These are phyloP conservation scores for Aspergillus versicolor DNA, from an alignment of 2,329 filamentous ascomycete genomes.

Conservation along the genomic window DNA sequence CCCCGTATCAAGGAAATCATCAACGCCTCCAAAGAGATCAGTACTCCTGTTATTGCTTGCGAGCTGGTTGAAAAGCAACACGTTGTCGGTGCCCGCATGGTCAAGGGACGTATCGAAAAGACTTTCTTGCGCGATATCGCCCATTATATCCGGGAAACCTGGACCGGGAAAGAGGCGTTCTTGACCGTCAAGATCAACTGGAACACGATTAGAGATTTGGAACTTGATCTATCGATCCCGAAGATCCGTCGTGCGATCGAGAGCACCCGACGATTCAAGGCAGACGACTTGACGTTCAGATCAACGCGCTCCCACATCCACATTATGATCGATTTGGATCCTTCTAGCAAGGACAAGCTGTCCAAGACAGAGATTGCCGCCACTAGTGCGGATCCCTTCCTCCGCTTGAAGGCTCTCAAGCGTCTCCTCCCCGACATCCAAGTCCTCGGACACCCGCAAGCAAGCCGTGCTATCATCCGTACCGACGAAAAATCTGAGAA, in stretches of 20 bases:
- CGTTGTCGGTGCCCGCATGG: conserved; percentile 79
- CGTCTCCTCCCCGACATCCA: conserved; percentile 78
- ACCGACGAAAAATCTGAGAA: conserved; percentile 69
- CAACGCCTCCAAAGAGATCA: conserved; percentile 92
- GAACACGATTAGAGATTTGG: conserved; percentile 73
- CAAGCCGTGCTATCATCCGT: conserved; percentile 83
- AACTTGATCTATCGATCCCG: conserved; percentile 71
- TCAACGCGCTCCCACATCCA: conserved; percentile 59
- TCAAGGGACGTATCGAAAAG: conserved; percentile 93
- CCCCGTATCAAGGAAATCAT: conserved; percentile 99
- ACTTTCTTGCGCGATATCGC: conserved; percentile 83
- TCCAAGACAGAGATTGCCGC: conserved; percentile 44
- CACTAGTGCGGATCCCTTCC: conserved; percentile 46
- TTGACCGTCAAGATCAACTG: conserved; percentile 81
- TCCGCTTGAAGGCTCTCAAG: conserved; percentile 79
- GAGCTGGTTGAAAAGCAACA: conserved; percentile 73
- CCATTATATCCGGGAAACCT: conserved; percentile 80
- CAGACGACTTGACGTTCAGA: conserved; percentile 63
- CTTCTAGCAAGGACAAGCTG: conserved; percentile 32
- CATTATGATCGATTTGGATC: conserved; percentile 62
- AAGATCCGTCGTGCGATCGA: conserved; percentile 78
- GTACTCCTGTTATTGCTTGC: conserved; percentile 89
- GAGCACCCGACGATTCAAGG: conserved; percentile 73
- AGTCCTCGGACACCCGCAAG: conserved; percentile 85
- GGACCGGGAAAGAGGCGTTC: conserved; percentile 73